phyloP scores from a whole-genome alignment of 2,329 filamentous ascomycete genomes.

The Fusarium secorum region DNA sequence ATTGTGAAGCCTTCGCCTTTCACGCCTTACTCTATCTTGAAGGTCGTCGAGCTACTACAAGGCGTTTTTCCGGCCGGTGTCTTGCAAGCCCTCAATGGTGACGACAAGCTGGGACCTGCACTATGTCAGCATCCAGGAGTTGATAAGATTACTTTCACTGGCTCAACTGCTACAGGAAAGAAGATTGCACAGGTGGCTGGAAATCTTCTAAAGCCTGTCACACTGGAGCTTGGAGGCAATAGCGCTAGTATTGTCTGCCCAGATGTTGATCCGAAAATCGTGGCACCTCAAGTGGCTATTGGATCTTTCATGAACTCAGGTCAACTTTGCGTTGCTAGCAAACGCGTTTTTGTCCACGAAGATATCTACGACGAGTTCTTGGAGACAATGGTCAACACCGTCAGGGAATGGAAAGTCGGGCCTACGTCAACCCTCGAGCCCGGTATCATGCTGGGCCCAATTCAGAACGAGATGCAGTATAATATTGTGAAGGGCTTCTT shows the following conservation, averaged over 20 bases:
- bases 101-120: constrained; percentile 65
- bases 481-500: constrained; percentile 12
- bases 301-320: constrained; percentile 65
- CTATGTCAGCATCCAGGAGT: constrained; percentile 65
- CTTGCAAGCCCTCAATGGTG: constrained; percentile 65
- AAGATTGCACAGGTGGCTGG: constrained; percentile 63
- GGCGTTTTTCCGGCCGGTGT: constrained; percentile 67
- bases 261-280: constrained; percentile 59
- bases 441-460: constrained; percentile 45
- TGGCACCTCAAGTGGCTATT: constrained; percentile 46
- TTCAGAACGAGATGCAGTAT: constrained; percentile 27
- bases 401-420: constrained; percentile 46
- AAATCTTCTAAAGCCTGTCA: constrained; percentile 66
- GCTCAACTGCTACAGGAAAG: constrained; percentile 66
- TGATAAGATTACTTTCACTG: constrained; percentile 70
- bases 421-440: constrained; percentile 51
- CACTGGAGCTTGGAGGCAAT: constrained; percentile 67
- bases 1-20: constrained; percentile 66
- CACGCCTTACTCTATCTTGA: constrained; percentile 65
- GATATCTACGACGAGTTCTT: constrained; percentile 64
- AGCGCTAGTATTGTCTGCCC: constrained; percentile 64
- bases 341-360: constrained; percentile 67
- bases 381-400: constrained; percentile 41
- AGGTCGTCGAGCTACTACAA: constrained; percentile 64
- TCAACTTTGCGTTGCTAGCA: constrained; percentile 44